Percentiles rank a stretch among this genome's conserved stretches.
These are phyloP conservation scores for Podospora comata DNA, from an alignment of 495 filamentous ascomycete genomes.

Conservation along the genomic window DNA sequence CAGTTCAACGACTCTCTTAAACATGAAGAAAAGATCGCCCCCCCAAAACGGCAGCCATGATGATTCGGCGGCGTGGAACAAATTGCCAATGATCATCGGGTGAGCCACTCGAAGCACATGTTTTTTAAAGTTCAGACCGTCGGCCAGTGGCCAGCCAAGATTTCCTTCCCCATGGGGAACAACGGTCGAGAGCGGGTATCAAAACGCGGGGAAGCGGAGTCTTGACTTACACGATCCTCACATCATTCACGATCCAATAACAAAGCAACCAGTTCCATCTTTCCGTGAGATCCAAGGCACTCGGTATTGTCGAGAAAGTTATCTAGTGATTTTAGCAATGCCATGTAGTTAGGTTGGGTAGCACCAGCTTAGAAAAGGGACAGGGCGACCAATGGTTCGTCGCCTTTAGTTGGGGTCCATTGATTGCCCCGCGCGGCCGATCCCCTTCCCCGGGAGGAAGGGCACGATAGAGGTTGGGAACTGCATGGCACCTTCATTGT, in stretches of 20 bases:
- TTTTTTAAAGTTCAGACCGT: not conserved
- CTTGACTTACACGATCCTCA: not conserved
- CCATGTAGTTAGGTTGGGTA: not conserved
- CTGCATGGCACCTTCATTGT: not conserved
- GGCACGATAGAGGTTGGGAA: not conserved
- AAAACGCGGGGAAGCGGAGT: slow-evolving; percentile 12
- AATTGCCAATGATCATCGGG: not conserved
- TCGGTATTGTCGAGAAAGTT: not conserved
- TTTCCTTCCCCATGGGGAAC: slow-evolving; percentile 7
- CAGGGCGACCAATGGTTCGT: not conserved
- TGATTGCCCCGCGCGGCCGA: slow-evolving; percentile 10
- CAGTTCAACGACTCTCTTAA: not conserved
- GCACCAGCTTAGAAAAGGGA: not conserved
- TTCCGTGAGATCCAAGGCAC: not conserved
- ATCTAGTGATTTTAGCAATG: not conserved
- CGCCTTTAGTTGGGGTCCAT: not conserved
- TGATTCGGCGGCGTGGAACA: not conserved
- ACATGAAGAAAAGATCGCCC: not conserved
- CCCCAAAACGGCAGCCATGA: slow-evolving; percentile 2
- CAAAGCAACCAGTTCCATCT: not conserved
- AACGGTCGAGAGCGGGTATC: not conserved
- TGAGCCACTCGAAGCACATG: not conserved
- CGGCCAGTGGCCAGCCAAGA: not conserved
- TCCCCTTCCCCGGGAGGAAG: slow-evolving; percentile 19
- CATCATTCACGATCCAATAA: not conserved